Conservation (phyloP, 2,329 filamentous ascomycete genomes). For the Macrophomina tecta region DNA sequence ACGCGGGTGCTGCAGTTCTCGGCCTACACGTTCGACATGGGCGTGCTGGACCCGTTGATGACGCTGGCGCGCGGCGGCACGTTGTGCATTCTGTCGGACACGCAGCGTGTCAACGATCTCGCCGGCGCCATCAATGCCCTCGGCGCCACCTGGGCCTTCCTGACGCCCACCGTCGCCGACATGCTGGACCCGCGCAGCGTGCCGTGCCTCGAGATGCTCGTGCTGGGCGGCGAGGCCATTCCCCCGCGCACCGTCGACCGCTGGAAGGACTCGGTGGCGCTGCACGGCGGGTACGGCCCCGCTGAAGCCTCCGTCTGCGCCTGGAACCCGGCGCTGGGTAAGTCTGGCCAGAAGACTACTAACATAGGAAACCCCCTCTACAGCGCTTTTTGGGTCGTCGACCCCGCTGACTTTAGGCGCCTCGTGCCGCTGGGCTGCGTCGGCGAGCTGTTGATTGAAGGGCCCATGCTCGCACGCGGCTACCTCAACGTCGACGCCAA, state of each 20-base stretch:
- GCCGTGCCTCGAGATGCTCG: slow-evolving; percentile 47
- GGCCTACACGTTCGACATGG: slow-evolving; percentile 1
- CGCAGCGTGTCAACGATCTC: slow-evolving; percentile 43
- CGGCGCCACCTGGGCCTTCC: background rate
- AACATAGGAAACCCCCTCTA: background rate
- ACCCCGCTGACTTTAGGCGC: slow-evolving; percentile 44
- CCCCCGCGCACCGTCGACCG: background rate
- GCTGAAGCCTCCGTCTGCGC: slow-evolving; percentile 37
- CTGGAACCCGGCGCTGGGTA: slow-evolving; percentile 7
- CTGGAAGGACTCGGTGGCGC: slow-evolving; percentile 44
- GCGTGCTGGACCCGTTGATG: background rate
- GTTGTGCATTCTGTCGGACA: background rate
- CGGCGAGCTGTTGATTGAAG: slow-evolving; percentile 65
- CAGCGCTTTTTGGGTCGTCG: slow-evolving; percentile 45
- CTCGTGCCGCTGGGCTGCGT: slow-evolving; percentile 43
- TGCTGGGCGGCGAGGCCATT: slow-evolving; percentile 43
- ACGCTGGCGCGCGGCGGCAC: slow-evolving; percentile 34
- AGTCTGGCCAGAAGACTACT: background rate
- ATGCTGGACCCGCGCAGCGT: slow-evolving; percentile 45
- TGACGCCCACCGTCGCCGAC: slow-evolving; percentile 38
- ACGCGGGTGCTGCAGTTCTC: slow-evolving; percentile 16
- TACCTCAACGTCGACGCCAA: slow-evolving; percentile 34
- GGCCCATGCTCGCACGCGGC: slow-evolving; percentile 54
- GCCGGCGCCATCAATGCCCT: slow-evolving; percentile 2
- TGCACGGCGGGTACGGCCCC: slow-evolving; percentile 49